Conservation (phyloP, 2,329 filamentous ascomycete species). For the Pyrenochaeta sp. region DNA sequence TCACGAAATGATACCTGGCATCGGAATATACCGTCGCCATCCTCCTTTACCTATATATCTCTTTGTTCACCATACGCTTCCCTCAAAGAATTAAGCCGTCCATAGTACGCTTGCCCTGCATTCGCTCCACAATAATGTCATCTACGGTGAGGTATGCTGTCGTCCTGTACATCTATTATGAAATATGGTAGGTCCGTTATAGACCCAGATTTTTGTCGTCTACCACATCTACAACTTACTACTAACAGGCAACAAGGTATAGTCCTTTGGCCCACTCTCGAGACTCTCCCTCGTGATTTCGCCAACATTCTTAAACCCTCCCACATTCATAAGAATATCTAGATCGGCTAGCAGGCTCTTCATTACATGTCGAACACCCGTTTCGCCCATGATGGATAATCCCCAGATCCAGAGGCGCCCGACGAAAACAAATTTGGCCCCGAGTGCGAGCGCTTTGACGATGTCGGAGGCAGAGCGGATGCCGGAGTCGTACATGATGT, state of each 20-base stretch:
- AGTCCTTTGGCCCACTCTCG: slow-evolving; percentile 35
- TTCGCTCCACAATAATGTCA: background rate
- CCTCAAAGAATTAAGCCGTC: background rate
- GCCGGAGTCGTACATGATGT: slow-evolving; percentile 69
- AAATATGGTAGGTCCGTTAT: background rate
- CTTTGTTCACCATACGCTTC: slow-evolving; percentile 14
- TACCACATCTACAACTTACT: slow-evolving; percentile 30
- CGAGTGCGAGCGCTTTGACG: slow-evolving; percentile 68
- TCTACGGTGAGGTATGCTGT: background rate
- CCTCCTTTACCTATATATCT: slow-evolving; percentile 24
- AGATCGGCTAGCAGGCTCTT: slow-evolving; percentile 68
- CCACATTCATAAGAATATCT: slow-evolving; percentile 69
- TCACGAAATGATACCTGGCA: slow-evolving; percentile 51
- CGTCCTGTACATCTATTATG: background rate
- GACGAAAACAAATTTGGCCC: slow-evolving; percentile 69
- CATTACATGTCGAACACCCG: slow-evolving; percentile 69
- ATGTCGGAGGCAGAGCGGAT: slow-evolving; percentile 66
- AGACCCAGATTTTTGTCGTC: too few relatives aligned
- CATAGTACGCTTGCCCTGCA: background rate
- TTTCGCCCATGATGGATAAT: slow-evolving; percentile 66
- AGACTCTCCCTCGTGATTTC: slow-evolving; percentile 58
- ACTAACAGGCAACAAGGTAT: slow-evolving; percentile 29
- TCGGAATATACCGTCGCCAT: slow-evolving; percentile 40
- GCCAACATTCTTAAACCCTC: slow-evolving; percentile 62
- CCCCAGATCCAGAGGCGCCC: slow-evolving; percentile 69